Evolutionary conservation across 1,284 basidiomycete species (phyloP), one percentile per base, ranked within the genome.

Genomic region (Trichosporon inkin): DNA sequence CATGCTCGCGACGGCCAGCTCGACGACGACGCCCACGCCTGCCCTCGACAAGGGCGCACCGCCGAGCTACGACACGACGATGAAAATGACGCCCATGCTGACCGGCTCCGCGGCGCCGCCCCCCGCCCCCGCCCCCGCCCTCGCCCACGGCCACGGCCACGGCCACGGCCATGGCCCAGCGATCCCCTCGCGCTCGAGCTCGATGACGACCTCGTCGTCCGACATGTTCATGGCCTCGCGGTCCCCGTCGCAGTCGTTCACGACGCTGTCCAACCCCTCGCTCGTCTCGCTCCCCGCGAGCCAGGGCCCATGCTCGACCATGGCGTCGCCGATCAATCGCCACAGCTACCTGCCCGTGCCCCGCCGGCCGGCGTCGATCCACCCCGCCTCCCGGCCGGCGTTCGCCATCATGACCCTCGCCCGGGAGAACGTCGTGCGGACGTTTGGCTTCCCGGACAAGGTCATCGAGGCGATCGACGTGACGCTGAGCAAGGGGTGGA

Each of bases 401-500:
- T 47, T 57, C 24, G 49, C 56, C 37, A 24, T 40, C 39, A n/a
- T 58, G 24, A 44, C 22, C 13, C 35, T 56, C 7, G 28, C 41
- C 16, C 17, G n/a, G 17, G 28, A 37, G 24, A 37, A 47, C 35
- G 32, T 41, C n/a, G 22, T 56, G 22, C 54, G 54, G 4, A 40
- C 28, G 10, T 40, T 41, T n/a, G 38, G 39, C 14, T 55, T 55
- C 24, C 54, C 54, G 6, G 24, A 22, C 39, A 32, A 24, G 32
- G 24, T 44, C 20, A 22, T 55, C 22, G 54, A 55, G 20, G 38
- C 39, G 54, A 55, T 49, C 41, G 40, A 44, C 40, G 19, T 47
- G 8, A 57, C 40, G 32, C 22, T 57, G 16, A 37, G 35, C 32
- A 51, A 22, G 22, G 56, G 41, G 22, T 53, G 44, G 56, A 47